These are phyloP conservation scores for Geotrichum ghanense DNA, from an alignment of 805 yeast species.

Conservation along the genomic window DNA sequence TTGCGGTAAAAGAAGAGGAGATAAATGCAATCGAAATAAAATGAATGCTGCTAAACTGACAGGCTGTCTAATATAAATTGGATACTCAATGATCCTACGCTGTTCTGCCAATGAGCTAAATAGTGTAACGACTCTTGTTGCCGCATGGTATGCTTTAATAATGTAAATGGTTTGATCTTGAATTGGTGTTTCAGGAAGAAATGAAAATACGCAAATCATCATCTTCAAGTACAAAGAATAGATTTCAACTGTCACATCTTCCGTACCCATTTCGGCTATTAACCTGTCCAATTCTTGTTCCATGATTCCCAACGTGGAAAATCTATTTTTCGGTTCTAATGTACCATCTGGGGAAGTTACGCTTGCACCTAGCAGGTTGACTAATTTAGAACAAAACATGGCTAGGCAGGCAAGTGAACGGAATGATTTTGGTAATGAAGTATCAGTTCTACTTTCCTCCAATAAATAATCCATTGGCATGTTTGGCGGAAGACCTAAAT, in stretches of 20 bases:
- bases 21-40: constrained; percentile 68
- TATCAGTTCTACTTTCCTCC: constrained; percentile 66
- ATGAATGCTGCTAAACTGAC: constrained; percentile 65
- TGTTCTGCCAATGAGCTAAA: constrained; percentile 59
- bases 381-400: constrained; percentile 73
- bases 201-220: constrained; percentile 81
- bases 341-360: constrained; percentile 82
- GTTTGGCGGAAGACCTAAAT: constrained; percentile 78
- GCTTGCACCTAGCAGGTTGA: constrained; percentile 77
- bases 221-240: constrained; percentile 68
- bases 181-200: constrained; percentile 78
- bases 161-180: constrained; percentile 82
- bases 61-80: constrained; percentile 79
- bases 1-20: constrained; percentile 56
- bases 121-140: constrained; percentile 72
- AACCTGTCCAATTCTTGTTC: constrained; percentile 69
- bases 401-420: constrained; percentile 62
- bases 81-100: constrained; percentile 67
- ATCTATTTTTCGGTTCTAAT: constrained; percentile 71
- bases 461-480: constrained; percentile 72
- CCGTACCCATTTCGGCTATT: constrained; percentile 51
- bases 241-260: constrained; percentile 56
- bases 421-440: constrained; percentile 52
- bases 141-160: constrained; percentile 65
- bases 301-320: constrained; percentile 64